Conservation (phyloP, 352 stramenopile genomes). For the Thraustochytrium striatum region DNA sequence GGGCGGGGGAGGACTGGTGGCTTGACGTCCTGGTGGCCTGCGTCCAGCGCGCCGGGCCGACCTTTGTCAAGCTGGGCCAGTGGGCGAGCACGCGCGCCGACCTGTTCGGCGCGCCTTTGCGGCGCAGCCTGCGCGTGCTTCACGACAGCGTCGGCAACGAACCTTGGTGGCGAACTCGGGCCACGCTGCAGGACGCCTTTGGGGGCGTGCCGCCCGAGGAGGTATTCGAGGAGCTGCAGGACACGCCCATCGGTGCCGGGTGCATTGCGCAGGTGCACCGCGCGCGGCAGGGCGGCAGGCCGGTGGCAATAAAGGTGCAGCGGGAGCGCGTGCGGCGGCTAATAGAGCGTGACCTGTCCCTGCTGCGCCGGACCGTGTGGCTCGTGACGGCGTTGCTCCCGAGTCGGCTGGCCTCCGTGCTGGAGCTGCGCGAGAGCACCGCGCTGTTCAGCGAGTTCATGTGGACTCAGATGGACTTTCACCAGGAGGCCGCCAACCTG, state of each 20-base stretch:
- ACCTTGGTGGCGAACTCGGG: not conserved
- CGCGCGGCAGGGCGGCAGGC: conserved; percentile 58
- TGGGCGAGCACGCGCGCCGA: conserved; percentile 76
- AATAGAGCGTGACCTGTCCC: conserved; percentile 72
- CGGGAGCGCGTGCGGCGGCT: conserved; percentile 72
- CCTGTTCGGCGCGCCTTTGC: conserved; percentile 72
- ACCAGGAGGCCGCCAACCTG: conserved; percentile 72
- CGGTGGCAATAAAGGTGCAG: conserved; percentile 80
- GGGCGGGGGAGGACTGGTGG: conserved; percentile 9
- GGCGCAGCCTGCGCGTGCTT: conserved; percentile 71
- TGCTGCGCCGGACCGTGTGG: conserved; percentile 49
- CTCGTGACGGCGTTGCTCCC: conserved; percentile 51
- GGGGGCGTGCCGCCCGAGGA: conserved; percentile 59
- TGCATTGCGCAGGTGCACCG: conserved; percentile 78
- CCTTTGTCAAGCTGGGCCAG: conserved; percentile 79
- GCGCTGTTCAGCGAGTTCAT: conserved; percentile 77
- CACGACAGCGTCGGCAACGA: conserved; percentile 63
- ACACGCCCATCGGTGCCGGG: conserved; percentile 69
- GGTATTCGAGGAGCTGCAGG: conserved; percentile 65
- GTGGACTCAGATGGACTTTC: conserved; percentile 74
- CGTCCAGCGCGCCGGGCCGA: conserved; percentile 66
- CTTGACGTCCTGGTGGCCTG: conserved; percentile 54
- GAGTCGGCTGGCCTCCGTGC: conserved; percentile 58
- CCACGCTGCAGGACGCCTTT: not conserved
- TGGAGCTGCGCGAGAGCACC: conserved; percentile 68